Base-by-base conservation (phyloP, 148 eudicot genomes). In the Arctostaphylos glauca region DNA sequence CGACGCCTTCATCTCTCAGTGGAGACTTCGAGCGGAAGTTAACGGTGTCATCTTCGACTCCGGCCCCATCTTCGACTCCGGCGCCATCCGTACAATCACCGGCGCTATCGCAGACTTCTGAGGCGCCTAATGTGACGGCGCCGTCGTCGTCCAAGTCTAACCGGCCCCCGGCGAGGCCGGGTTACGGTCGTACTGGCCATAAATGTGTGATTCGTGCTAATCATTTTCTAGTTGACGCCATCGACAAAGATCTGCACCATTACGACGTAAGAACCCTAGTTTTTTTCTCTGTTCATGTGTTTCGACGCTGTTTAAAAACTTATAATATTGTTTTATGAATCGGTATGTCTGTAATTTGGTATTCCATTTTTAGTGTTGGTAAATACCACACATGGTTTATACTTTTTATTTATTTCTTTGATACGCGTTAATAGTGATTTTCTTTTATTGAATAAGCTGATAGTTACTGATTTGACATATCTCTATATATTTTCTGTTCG, bases 241-340 rank as follows among this genome's bases (percentile, higher is more conserved):
- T 89, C 0, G 87, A 91, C 0, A 62, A 82, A 2, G 96, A 94
- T 66, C 84, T 91, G 1, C 81, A 84, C 47, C 98, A 95, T 31
- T 95, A 95, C 41, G 96, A 92, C 85, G 98, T 95, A 81, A 86
- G 90, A 15, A 7, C n/a, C 44, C 56, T 41, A n/a, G 1, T 21
- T 12, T 25, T 5, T 60, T 43, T 50, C 15, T 70, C 0, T 80
- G 3, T 59, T 9, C 48, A 59, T 53, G 2, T 41, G 9, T 38
- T 13, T 25, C 4, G 5, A 5, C 6, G 54, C 25, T 3, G 14
- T 52, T 6, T 46, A 2, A n/a, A 25, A n/a, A 3, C 48, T 3
- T 50, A 50, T 0, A 5, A 50, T 50, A 50, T 31, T 50, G 6
- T 62, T n/a, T 21, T 19, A 14, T 16, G 10, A 48, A 5, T 76